Percentiles rank a stretch among this genome's conserved stretches.
These are phyloP conservation scores for Parmelia sp. DNA, from an alignment of 495 filamentous ascomycete species.

Conservation along the genomic window DNA sequence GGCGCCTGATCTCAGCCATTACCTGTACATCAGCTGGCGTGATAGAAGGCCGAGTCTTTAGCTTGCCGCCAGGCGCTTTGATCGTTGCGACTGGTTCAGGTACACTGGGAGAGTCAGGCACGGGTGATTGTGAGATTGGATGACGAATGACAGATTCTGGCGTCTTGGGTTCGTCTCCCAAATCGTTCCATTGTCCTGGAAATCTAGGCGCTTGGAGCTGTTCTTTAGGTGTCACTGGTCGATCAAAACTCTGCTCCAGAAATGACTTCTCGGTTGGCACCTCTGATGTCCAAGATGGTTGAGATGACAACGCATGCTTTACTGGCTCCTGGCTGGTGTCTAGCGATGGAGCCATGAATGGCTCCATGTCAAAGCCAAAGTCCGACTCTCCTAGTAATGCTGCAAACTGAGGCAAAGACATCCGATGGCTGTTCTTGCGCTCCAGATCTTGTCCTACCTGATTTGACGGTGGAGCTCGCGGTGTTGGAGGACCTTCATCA, in stretches of 20 bases:
- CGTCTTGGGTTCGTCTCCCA: constrained; percentile 64
- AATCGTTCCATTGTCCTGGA: constrained; percentile 39
- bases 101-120: constrained; percentile 52
- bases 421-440: constrained; percentile 21
- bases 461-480: constrained; percentile 23
- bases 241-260: constrained; percentile 38
- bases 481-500: constrained; percentile 33
- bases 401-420: constrained; percentile 43
- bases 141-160: constrained; percentile 93
- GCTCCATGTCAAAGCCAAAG: constrained; percentile 45
- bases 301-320: constrained; percentile 14
- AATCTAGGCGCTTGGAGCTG: constrained; percentile 45
- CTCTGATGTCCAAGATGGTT: constrained; percentile 4
- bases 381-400: constrained; percentile 41
- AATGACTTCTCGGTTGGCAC: constrained; percentile 2
- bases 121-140: constrained; percentile 43
- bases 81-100: constrained; percentile 86
- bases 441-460: constrained; percentile 4
- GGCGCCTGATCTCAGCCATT: constrained; percentile 81
- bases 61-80: constrained; percentile 74
- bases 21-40: constrained; percentile 76
- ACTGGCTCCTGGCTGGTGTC: constrained; percentile 29
- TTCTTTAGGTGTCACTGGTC: constrained; percentile 60
- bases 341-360: constrained; percentile 49
- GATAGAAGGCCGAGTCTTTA: constrained; percentile 85